phyloP scores from a whole-genome alignment of 495 filamentous ascomycete species.

The Talaromyces stipitatus region DNA sequence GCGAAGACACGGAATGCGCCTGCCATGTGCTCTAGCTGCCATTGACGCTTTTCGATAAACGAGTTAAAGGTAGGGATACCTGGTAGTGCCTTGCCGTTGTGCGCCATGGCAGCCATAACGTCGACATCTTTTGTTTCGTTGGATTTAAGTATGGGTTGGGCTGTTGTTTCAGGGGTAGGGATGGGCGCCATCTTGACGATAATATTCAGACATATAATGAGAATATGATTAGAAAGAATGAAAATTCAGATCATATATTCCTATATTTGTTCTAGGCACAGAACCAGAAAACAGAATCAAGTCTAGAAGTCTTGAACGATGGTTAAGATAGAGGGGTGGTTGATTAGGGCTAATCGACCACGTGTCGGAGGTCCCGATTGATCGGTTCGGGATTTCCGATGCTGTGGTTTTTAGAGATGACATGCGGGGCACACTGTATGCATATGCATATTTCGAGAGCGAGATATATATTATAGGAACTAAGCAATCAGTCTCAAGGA shows the following conservation, averaged over 20 bases:
- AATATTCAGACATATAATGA: neutral
- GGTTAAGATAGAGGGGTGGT: neutral
- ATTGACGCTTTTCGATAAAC: slow-evolving; percentile 31
- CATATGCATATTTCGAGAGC: neutral
- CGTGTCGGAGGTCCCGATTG: neutral
- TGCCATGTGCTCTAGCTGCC: slow-evolving; percentile 45
- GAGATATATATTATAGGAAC: neutral
- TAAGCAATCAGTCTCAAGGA: neutral
- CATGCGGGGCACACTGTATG: neutral
- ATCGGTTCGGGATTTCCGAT: neutral
- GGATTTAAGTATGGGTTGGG: neutral
- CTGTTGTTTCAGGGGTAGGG: neutral
- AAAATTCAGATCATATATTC: no score
- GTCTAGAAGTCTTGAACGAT: neutral
- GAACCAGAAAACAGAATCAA: neutral
- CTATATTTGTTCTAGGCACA: no score
- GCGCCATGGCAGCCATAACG: slow-evolving; percentile 10
- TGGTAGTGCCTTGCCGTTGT: slow-evolving; percentile 9
- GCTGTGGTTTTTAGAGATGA: neutral
- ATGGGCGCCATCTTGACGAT: neutral
- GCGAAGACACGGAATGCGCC: slow-evolving; percentile 26
- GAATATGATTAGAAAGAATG: neutral
- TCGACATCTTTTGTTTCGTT: neutral
- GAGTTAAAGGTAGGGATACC: slow-evolving; percentile 41
- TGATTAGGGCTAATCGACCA: neutral